Evolutionary conservation across 2,329 filamentous ascomycete genomes (phyloP).

Genomic region (Fusarium succisae): DNA sequence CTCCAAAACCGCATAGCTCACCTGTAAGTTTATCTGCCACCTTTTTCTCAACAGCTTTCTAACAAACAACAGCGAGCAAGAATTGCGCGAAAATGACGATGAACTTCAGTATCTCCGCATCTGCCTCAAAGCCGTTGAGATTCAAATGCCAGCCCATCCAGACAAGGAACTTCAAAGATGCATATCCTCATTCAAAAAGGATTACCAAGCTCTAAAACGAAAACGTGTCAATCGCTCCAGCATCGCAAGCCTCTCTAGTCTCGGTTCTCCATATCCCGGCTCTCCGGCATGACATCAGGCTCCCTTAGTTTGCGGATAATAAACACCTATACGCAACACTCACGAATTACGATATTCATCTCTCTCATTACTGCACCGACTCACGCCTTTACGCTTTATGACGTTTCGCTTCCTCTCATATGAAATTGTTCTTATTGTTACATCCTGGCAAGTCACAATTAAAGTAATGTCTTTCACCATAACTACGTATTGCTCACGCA

Average conservation of each 20-base stretch:
- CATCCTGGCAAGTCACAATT: slow-evolving; percentile 1
- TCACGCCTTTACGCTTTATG: slow-evolving; percentile 30
- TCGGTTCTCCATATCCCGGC: slow-evolving; percentile 41
- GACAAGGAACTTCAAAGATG: slow-evolving; percentile 67
- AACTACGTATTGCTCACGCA: slow-evolving; percentile 6
- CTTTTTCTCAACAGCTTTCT: background rate
- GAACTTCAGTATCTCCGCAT: slow-evolving; percentile 71
- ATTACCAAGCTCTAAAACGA: slow-evolving; percentile 62
- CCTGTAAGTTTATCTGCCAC: slow-evolving; percentile 55
- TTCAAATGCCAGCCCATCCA: slow-evolving; percentile 62
- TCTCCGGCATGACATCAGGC: slow-evolving; percentile 34
- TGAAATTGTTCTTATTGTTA: slow-evolving; percentile 4
- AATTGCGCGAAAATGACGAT: slow-evolving; percentile 65
- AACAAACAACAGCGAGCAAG: slow-evolving; percentile 57
- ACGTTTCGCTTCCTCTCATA: slow-evolving; percentile 19
- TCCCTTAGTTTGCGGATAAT: background rate
- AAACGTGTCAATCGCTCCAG: slow-evolving; percentile 51
- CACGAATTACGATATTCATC: slow-evolving; percentile 36
- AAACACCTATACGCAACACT: slow-evolving; percentile 24
- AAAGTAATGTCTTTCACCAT: background rate
- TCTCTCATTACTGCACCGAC: slow-evolving; percentile 13
- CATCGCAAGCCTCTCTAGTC: slow-evolving; percentile 42
- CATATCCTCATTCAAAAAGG: slow-evolving; percentile 69
- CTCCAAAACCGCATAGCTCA: slow-evolving; percentile 67
- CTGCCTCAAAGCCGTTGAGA: slow-evolving; percentile 69